Percentiles rank a stretch among this genome's conserved stretches.
phyloP scores from a whole-genome alignment of 2,329 filamentous ascomycete genomes.

The Aschersonia sp. region DNA sequence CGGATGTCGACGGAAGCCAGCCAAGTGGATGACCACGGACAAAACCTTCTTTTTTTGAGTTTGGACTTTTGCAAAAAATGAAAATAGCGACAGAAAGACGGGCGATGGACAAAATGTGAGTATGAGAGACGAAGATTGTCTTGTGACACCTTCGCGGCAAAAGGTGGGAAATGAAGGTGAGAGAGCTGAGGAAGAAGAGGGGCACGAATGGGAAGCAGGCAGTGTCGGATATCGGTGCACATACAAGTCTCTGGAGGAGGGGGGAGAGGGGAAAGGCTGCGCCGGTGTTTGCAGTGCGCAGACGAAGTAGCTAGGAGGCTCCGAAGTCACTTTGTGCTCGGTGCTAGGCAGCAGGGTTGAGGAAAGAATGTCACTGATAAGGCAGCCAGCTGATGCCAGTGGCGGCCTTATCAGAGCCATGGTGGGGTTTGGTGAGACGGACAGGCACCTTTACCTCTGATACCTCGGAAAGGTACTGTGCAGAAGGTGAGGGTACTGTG shows the following conservation, averaged over 20 bases:
- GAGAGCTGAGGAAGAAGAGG: no score
- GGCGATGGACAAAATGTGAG: no score
- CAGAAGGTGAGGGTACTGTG: neutral
- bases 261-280: neutral
- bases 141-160: no score
- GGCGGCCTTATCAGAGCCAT: constrained; percentile 1
- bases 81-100: no score
- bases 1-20: no score
- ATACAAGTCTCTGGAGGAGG: neutral
- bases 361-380: constrained; percentile 1
- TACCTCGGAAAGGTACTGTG: neutral
- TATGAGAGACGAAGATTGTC: no score
- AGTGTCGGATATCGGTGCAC: neutral
- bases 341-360: neutral
- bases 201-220: neutral
- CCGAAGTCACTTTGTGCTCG: neutral
- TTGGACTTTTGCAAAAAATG: no score
- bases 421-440: neutral
- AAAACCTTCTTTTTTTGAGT: no score
- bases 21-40: no score
- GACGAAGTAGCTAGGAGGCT: neutral
- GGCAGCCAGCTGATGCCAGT: neutral
- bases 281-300: neutral
- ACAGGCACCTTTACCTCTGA: neutral
- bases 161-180: no score